Evolutionary conservation across 768 basidiomycete genomes (phyloP).

Genomic region (Galerina sulciceps): DNA sequence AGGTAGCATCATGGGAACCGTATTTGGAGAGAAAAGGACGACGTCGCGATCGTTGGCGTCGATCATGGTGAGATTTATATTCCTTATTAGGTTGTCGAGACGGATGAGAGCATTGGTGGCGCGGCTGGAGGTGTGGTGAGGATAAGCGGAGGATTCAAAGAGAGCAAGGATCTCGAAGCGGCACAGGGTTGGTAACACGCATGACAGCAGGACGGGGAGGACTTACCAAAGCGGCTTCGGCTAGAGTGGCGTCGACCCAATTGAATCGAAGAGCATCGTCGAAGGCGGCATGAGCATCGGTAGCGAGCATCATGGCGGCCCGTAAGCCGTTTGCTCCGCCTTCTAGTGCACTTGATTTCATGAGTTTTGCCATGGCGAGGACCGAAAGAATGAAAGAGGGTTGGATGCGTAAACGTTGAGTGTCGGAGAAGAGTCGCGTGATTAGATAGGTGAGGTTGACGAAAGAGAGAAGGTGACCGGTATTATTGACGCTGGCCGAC

Average conservation of each 20-base stretch:
- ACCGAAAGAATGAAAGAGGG: slow-evolving; percentile 72
- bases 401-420: slow-evolving; percentile 61
- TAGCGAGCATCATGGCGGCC: slow-evolving; percentile 60
- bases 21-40: slow-evolving; percentile 49
- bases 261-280: slow-evolving; percentile 52
- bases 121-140: slow-evolving; percentile 60
- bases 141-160: slow-evolving; percentile 78
- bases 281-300: slow-evolving; percentile 58
- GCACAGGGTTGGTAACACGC: background rate
- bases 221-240: slow-evolving; percentile 61
- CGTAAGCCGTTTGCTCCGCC: slow-evolving; percentile 54
- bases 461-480: slow-evolving; percentile 71
- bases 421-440: slow-evolving; percentile 52
- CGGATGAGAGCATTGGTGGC: slow-evolving; percentile 55
- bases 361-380: slow-evolving; percentile 71
- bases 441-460: slow-evolving; percentile 62
- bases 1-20: slow-evolving; percentile 53
- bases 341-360: slow-evolving; percentile 74
- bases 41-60: slow-evolving; percentile 62
- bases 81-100: slow-evolving; percentile 69
- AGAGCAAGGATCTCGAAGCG: slow-evolving; percentile 66
- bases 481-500: slow-evolving; percentile 59
- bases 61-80: slow-evolving; percentile 54
- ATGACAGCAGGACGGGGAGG: background rate
- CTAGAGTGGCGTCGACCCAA: slow-evolving; percentile 66